A percentile compares a stretch with the other conserved stretches of the same genome.
phyloP scores from a whole-genome alignment of 768 basidiomycete species.

The Rhodotorula babjevae region DNA sequence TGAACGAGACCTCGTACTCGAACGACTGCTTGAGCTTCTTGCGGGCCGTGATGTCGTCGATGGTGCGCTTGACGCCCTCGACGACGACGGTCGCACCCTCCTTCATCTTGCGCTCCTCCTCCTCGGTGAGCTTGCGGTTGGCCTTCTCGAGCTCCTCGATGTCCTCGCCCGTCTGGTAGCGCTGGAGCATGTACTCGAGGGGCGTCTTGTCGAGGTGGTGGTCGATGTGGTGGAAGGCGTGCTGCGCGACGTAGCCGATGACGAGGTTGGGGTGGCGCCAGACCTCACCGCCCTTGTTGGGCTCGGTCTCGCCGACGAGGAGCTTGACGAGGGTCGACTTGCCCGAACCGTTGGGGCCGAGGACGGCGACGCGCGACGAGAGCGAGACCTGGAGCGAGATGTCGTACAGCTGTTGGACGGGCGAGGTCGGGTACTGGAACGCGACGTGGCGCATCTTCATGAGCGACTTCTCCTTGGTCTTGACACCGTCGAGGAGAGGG shows the following conservation, averaged over 20 bases:
- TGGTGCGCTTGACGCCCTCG: constrained; percentile 83
- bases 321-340: constrained; percentile 95
- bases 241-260: constrained; percentile 95
- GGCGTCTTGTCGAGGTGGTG: constrained; percentile 93
- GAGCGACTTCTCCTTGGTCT: constrained; percentile 59
- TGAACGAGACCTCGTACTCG: constrained; percentile 58
- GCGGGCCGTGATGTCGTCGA: constrained; percentile 63
- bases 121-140: constrained; percentile 75
- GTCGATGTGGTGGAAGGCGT: constrained; percentile 62
- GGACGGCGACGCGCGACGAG: constrained; percentile 95
- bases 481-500: constrained; percentile 89
- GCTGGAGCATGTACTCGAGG: constrained; percentile 96
- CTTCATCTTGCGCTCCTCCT: constrained; percentile 75
- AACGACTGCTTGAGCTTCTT: constrained; percentile 95
- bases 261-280: constrained; percentile 92
- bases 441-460: constrained; percentile 86
- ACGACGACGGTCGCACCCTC: constrained; percentile 83
- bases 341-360: constrained; percentile 98
- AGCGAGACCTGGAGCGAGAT: constrained; percentile 88
- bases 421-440: constrained; percentile 84
- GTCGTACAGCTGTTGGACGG: constrained; percentile 74
- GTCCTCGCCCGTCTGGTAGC: constrained; percentile 98
- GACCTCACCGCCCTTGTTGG: constrained; percentile 86
- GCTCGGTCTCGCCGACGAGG: constrained; percentile 82
- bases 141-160: constrained; percentile 86